These are phyloP conservation scores for Xerocomellus dryophilus DNA, from an alignment of 768 basidiomycete species.

Conservation along the genomic window DNA sequence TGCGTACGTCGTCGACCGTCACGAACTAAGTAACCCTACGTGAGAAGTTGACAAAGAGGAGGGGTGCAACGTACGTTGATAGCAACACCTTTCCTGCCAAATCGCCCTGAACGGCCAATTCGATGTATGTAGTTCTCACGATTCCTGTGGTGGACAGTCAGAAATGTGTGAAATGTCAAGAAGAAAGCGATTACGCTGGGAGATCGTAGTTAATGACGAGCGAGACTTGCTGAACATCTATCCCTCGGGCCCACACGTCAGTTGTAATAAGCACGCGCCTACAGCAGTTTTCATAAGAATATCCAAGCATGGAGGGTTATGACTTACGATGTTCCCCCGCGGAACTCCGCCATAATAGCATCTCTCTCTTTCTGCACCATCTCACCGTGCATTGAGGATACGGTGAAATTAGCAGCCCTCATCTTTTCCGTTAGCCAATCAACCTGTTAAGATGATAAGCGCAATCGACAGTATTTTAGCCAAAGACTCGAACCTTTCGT, in stretches of 20 bases:
- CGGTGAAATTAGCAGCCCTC: slow-evolving; percentile 98
- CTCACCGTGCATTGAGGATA: slow-evolving; percentile 94
- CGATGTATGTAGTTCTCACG: slow-evolving; percentile 99
- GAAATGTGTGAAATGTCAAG: slow-evolving; percentile 4
- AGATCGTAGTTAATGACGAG: slow-evolving; percentile 97
- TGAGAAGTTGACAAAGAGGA: slow-evolving; percentile 13
- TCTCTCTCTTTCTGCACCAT: slow-evolving; percentile 96
- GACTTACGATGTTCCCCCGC: slow-evolving; percentile 83
- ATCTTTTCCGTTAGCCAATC: slow-evolving; percentile 99
- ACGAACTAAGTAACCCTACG: slow-evolving; percentile 59
- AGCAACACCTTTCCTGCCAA: slow-evolving; percentile 98
- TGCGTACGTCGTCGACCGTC: slow-evolving; percentile 93
- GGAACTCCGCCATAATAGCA: slow-evolving; percentile 96
- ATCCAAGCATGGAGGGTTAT: background rate
- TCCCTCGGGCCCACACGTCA: slow-evolving; percentile 96
- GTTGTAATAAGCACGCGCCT: slow-evolving; percentile 95
- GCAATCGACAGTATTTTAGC: background rate
- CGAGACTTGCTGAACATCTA: slow-evolving; percentile 97
- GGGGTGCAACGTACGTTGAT: slow-evolving; percentile 73
- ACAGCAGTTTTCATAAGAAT: slow-evolving; percentile 3
- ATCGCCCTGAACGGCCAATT: slow-evolving; percentile 98
- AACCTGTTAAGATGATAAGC: slow-evolving; percentile 50
- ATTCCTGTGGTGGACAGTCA: slow-evolving; percentile 49
- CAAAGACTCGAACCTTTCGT: slow-evolving; percentile 66
- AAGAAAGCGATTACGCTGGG: slow-evolving; percentile 63